phyloP scores from a whole-genome alignment of 2,329 filamentous ascomycete species.

The Phaeoacremonium minimum region DNA sequence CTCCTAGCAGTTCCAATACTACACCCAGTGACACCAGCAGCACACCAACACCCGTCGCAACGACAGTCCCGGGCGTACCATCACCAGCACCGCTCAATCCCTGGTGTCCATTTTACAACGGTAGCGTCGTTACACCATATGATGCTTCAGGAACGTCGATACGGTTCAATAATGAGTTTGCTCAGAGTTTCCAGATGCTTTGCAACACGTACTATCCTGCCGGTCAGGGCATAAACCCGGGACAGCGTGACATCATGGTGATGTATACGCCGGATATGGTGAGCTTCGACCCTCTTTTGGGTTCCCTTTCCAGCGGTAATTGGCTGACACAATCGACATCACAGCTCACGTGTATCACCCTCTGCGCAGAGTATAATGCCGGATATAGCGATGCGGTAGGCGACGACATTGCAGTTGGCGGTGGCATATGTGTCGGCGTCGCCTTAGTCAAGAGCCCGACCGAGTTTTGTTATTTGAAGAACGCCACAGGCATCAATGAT shows the following conservation, averaged over 20 bases:
- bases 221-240: constrained; percentile 9
- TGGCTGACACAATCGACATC: too few relatives aligned
- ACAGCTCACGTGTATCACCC: constrained; percentile 10
- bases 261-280: constrained; percentile 10
- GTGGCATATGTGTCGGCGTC: constrained; percentile 10
- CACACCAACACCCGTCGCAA: neutral
- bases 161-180: constrained; percentile 12
- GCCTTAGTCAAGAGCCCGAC: constrained; percentile 8
- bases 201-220: constrained; percentile 11
- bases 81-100: constrained; percentile 10
- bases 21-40: too few relatives aligned
- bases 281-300: too few relatives aligned
- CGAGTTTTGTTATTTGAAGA: constrained; percentile 11
- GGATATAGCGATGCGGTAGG: constrained; percentile 11
- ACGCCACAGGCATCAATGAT: constrained; percentile 9
- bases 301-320: too few relatives aligned
- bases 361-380: constrained; percentile 12
- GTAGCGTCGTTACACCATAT: constrained; percentile 9
- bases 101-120: constrained; percentile 4
- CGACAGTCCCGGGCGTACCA: constrained; percentile 7
- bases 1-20: too few relatives aligned
- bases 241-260: constrained; percentile 8
- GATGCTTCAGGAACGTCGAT: constrained; percentile 10
- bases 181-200: constrained; percentile 10
- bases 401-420: constrained; percentile 8